Base-by-base conservation (phyloP, 2,329 filamentous ascomycete genomes). In the Endoconidiophora laricicola region DNA sequence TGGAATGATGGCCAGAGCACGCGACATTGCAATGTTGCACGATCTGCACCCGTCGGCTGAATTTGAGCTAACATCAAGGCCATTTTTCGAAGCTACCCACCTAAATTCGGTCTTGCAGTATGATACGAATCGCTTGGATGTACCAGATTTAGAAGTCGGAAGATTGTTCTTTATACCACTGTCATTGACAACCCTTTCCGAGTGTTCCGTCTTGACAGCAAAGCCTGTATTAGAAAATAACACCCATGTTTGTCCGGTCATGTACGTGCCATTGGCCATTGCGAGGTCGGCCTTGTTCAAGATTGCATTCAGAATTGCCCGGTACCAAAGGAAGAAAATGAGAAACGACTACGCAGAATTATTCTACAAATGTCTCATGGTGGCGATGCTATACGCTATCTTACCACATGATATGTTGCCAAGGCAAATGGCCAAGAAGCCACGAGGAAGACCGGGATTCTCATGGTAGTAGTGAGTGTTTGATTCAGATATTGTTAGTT, bases 311-410 rank as follows among this genome's bases (percentile, higher is more conserved):
- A 39, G 44, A 10, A 44, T 53, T 23, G 45, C 50, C 29, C 44
- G 46, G 22, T 48, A 47, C 12, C 52, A 53, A 20, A n/a, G 48
- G 24, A 41, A 46, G 6, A 44, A 48, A 24, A 53, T 50, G 36
- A 46, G 45, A 23, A 53, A 50, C 44, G 48, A 53, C 20, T 53
- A 53, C 37, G 43, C 52, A 9, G 48, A 53, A 44, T 33, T 53
- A 23, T 46, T 53, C 14, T 49, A 53, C 44, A 53, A 50, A 24
- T 53, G 52, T 45, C n/a, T 53, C 4, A 37, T 50, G 7, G 48
- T 48, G 40, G 33, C 45, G 4, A 20, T 53, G 29, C 44, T 48
- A n/a, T 53, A 49, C 37, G 33, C 42, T 16, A 46, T 53, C n/a
- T 40, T 50, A 4, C 48, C 39, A 6, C n/a, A 36, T 2, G 39